Evolutionary conservation across 106 monocot species (phyloP).

Genomic region (Phalaenopsis equestris): DNA sequence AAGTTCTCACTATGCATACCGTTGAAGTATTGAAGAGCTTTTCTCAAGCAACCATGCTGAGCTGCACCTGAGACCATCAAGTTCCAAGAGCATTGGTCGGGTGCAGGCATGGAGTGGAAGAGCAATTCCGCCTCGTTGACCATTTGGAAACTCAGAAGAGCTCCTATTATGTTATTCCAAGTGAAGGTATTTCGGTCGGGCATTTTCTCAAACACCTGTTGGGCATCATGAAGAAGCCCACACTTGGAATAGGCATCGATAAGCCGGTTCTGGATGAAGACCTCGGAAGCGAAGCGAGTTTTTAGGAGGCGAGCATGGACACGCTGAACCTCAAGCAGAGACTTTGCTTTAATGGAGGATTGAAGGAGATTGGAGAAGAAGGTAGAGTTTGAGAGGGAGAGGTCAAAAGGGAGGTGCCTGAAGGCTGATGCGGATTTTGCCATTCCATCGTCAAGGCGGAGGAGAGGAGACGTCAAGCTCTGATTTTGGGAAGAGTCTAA

Average conservation of each 20-base stretch:
- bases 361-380: slow-evolving; percentile 47
- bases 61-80: slow-evolving; percentile 66
- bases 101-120: slow-evolving; percentile 37
- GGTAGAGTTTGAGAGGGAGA: slow-evolving; percentile 27
- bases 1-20: slow-evolving; percentile 48
- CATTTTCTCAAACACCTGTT: slow-evolving; percentile 49
- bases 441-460: slow-evolving; percentile 26
- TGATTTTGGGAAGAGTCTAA: no score
- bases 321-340: slow-evolving; percentile 16
- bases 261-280: slow-evolving; percentile 71
- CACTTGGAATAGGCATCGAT: slow-evolving; percentile 53
- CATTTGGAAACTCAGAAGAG: slow-evolving; percentile 18
- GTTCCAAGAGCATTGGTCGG: slow-evolving; percentile 81
- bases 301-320: slow-evolving; percentile 52
- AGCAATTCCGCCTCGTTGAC: slow-evolving; percentile 23
- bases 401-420: slow-evolving; percentile 6
- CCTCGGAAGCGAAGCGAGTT: slow-evolving; percentile 41
- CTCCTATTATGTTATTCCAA: slow-evolving; percentile 46
- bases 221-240: slow-evolving; percentile 24
- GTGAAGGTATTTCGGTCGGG: slow-evolving; percentile 42
- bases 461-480: background rate
- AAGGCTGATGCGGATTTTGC: background rate
- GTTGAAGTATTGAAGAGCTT: slow-evolving; percentile 29
- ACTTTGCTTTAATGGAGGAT: slow-evolving; percentile 33
- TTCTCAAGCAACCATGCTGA: slow-evolving; percentile 38